Percentiles rank a stretch among this genome's conserved stretches.
These are phyloP conservation scores for Penicillium glabrum DNA, from an alignment of 2,329 filamentous ascomycete genomes.

Conservation along the genomic window DNA sequence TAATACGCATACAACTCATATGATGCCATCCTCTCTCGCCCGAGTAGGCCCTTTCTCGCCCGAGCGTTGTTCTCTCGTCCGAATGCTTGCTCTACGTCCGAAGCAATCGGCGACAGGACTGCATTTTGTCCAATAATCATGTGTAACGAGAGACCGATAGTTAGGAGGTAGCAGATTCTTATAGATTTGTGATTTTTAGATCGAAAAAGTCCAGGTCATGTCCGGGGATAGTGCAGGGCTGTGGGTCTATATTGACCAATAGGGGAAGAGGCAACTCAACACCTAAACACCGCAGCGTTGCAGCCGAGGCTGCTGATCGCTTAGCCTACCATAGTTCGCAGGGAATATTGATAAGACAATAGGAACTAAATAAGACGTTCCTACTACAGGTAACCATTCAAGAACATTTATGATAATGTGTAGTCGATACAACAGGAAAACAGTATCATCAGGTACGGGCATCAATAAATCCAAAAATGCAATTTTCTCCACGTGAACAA, in stretches of 20 bases:
- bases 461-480: constrained; percentile 5
- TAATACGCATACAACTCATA: constrained; percentile 9
- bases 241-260: background rate
- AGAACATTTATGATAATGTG: background rate
- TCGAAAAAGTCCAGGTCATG: background rate
- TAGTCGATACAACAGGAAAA: background rate
- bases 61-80: constrained; percentile 13
- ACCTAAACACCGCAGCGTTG: background rate
- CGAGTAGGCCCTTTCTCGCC: constrained; percentile 15
- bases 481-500: background rate
- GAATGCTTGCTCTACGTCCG: background rate
- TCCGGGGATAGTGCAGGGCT: background rate
- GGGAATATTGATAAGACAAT: background rate
- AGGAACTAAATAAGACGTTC: background rate
- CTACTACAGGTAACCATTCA: background rate
- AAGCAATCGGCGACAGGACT: background rate
- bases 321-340: background rate
- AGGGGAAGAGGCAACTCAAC: background rate
- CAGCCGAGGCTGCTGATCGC: background rate
- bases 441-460: background rate
- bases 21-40: constrained; percentile 16
- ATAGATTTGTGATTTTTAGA: background rate
- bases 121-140: background rate
- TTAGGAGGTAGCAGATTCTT: background rate
- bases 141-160: background rate